Evolutionary conservation across 176 grass and related monocot species (phyloP), one percentile per base, ranked within the genome.

Genomic region (Oryza nivara): DNA sequence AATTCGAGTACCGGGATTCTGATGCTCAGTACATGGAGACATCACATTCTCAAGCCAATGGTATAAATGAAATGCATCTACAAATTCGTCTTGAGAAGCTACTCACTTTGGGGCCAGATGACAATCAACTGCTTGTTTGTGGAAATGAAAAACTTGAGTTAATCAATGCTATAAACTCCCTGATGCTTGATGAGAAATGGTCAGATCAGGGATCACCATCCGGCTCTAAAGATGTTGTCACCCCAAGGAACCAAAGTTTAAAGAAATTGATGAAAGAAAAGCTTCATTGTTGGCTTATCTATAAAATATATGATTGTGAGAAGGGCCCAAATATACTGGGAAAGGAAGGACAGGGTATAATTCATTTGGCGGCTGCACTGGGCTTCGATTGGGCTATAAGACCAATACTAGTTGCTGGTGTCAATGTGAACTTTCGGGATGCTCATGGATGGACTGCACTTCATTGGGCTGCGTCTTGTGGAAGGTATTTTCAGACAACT

Each of bases 341-440:
- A 79, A 86, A 92, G 61, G 94, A 97, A 77, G 89, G 94, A 65
- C 94, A 97, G 72, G 88, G 94, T 78, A 89, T 94, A 79, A 86
- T 97, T 87, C 94, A 97, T 97, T 78, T 97, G n/a, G 88, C 81
- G 52, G 89, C 94, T 67, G 92, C 92, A 25, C 77, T 97, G 66
- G 92, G 86, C 43, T 97, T 90, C 80, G 88, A 94, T 79, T 97
- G 94, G 89, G 92, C 94, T 65, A 87, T 97, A 69, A 92, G 79
- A 71, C 89, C 92, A 22, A 92, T 83, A 85, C 69, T 92, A 66
- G 41, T 83, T 80, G 87, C 89, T 64, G 94, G 94, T 87, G 92
- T 97, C 17, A 94, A 89, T 88, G 88, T 97, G 15, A 97, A 97
- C 80, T 97, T 92, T 74, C 88, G 92, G 73, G 94, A 97, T 88